Percentiles rank a stretch among this genome's conserved stretches.
Conservation (phyloP, 257 asterid species). For the Nicotiana paniculata region DNA sequence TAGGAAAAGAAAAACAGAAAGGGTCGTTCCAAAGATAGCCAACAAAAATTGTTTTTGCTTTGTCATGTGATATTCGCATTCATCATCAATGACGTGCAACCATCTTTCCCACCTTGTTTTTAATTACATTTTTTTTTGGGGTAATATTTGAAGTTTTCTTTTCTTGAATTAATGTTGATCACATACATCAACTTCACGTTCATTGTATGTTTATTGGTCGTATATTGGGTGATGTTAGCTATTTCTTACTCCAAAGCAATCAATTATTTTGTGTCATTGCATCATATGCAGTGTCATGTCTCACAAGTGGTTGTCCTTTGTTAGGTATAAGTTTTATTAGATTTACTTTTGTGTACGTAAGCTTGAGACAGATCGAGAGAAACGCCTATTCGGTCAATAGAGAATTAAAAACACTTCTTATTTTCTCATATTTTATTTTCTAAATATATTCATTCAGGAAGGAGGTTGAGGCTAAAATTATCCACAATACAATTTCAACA, state of each 20-base stretch:
- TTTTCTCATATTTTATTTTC: not conserved
- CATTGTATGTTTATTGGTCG: not conserved
- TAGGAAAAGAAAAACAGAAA: not conserved
- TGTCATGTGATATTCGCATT: not conserved
- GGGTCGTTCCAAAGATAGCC: not conserved
- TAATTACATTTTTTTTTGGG: too few species aligned
- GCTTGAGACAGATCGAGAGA: not conserved
- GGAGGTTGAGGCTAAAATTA: not conserved
- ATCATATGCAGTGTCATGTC: not conserved
- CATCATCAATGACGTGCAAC: slow-evolving; percentile 5
- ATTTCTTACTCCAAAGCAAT: not conserved
- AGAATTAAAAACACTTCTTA: not conserved
- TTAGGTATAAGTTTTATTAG: not conserved
- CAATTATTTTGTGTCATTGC: not conserved
- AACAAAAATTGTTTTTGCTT: not conserved
- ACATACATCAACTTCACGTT: not conserved
- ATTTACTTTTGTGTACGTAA: not conserved
- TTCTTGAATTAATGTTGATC: not conserved
- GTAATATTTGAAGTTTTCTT: not conserved
- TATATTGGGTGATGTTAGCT: not conserved
- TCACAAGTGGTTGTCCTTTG: slow-evolving; percentile 8
- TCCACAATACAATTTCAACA: not conserved
- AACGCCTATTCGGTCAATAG: not conserved
- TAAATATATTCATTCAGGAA: not conserved
- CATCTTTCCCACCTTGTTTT: not conserved